Evolutionary conservation across 2,329 filamentous ascomycete species (phyloP).

Genomic region (Colletotrichum tropicale): DNA sequence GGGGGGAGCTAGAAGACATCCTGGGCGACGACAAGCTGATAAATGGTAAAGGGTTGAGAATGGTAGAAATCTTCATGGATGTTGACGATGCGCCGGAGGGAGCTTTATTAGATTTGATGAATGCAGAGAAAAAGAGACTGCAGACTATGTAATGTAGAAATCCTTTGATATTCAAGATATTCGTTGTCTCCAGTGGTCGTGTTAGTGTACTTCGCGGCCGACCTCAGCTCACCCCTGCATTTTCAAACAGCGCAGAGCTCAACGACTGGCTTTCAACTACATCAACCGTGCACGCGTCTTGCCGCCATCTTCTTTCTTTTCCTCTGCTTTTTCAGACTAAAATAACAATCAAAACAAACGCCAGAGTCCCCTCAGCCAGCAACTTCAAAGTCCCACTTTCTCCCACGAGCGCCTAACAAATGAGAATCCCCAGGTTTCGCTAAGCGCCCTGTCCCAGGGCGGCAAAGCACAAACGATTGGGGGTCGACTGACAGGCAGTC

Average conservation of each 20-base stretch:
- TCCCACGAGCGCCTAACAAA: background rate
- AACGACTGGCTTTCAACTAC: background rate
- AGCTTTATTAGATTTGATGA: background rate
- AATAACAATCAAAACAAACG: background rate
- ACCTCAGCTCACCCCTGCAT: background rate
- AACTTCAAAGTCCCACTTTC: background rate
- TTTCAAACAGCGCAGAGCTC: background rate
- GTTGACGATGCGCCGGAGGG: background rate
- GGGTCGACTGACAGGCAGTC: slow-evolving; percentile 1
- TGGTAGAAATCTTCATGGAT: slow-evolving; percentile 36
- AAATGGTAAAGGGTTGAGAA: slow-evolving; percentile 28
- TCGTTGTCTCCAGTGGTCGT: background rate
- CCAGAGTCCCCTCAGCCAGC: background rate
- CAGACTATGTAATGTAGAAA: background rate
- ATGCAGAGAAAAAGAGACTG: background rate
- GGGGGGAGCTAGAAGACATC: slow-evolving; percentile 47
- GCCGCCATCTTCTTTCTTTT: background rate
- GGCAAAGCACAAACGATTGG: background rate
- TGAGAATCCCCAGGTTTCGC: slow-evolving; percentile 28
- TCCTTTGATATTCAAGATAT: background rate
- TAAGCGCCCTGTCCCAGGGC: slow-evolving; percentile 13
- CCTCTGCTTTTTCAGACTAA: background rate
- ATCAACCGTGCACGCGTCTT: background rate
- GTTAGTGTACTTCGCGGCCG: background rate
- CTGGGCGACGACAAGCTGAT: slow-evolving; percentile 22